Evolutionary conservation across 176 grass and related monocot genomes (phyloP).

Genomic region (Musa itinerans): DNA sequence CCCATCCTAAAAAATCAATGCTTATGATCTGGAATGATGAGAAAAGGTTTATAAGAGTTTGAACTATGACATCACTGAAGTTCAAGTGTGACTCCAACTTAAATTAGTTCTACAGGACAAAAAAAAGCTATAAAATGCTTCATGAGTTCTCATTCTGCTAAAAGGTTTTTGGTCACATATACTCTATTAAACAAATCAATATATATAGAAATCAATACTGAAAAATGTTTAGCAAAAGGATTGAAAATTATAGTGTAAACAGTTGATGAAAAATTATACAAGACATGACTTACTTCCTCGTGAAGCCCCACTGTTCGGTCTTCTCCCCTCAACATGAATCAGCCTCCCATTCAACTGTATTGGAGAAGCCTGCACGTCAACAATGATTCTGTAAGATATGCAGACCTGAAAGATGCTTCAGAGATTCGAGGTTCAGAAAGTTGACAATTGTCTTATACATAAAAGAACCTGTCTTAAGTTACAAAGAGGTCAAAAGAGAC

Average conservation of each 20-base stretch:
- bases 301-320: slow-evolving; percentile 40
- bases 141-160: no score
- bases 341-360: slow-evolving; percentile 68
- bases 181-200: no score
- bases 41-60: no score
- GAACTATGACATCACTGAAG: no score
- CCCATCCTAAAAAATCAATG: no score
- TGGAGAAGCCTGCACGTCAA: slow-evolving; percentile 58
- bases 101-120: no score
- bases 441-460: neutral
- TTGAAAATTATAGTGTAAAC: neutral
- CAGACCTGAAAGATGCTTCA: neutral
- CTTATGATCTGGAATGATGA: no score
- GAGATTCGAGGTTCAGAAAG: neutral
- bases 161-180: no score
- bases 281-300: slow-evolving; percentile 56
- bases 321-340: slow-evolving; percentile 69
- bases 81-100: no score
- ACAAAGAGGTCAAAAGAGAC: neutral
- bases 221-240: neutral
- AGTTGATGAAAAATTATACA: neutral
- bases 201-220: no score
- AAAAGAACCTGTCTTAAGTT: neutral
- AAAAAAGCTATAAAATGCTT: no score
- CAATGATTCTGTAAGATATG: slow-evolving; percentile 5